Base-by-base conservation (phyloP, 495 filamentous ascomycete genomes). In the Hypoxylon intermedium region DNA sequence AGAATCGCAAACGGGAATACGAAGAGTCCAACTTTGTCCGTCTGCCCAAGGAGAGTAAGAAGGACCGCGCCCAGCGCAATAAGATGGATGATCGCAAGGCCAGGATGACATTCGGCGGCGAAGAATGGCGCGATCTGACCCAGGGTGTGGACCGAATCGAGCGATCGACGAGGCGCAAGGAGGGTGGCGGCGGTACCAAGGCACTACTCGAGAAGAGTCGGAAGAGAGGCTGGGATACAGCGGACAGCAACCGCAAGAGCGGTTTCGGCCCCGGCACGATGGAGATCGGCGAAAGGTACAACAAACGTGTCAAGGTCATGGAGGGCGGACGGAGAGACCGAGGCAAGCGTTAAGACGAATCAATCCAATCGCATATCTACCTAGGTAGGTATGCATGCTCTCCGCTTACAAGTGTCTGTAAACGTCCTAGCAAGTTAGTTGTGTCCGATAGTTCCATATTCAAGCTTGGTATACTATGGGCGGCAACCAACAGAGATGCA, bases 21-120 rank as follows among this genome's bases (percentile, higher is more conserved):
- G 92, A 97, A 77, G 92, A 97, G 76, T 79, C 75, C 56, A 93
- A 97, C 75, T 92, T 95, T 67, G 83, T 91, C 16, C 83, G 93
- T 48, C 78, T 97, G 67, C 91, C 91, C 13, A 87, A 85, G 71
- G 82, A 87, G 67, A 88, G 85, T 71, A 93, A 92, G 82, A 91
- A 90, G 77, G 89, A 93, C 16, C 70, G 75, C 30, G 76, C 78
- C 9, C 82, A 85, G 60, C 77, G 76, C 31, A 73, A 72, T 16
- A 77, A 77, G 58, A 67, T 55, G 20, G 79, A 77, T 40, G 71
- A 72, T 11, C 69, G 76, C 53, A 72, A 68, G 50, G 58, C 31
- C 12, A 74, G 73, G 56, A 79, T 77, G 82, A 81, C 63, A 49
- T 94, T 87, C 74, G 92, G 90, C 43, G 92, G 92, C 15, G 92